phyloP scores from a whole-genome alignment of 1,284 basidiomycete species.

The Pholiota adiposa region DNA sequence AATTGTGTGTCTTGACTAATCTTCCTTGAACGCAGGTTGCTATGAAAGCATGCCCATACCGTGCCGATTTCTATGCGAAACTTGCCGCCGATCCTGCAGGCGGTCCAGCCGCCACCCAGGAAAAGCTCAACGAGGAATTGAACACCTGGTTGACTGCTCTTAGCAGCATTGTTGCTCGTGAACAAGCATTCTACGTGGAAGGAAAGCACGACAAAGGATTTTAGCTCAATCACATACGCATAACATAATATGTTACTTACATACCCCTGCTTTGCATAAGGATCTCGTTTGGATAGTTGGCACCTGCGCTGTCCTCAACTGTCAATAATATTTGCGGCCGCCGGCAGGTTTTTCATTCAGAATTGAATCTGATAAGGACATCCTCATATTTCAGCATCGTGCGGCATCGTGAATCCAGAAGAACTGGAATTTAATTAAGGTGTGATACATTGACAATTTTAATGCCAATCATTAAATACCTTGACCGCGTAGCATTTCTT shows the following conservation, averaged over 20 bases:
- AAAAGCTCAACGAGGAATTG: slow-evolving; percentile 74
- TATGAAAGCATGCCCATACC: slow-evolving; percentile 96
- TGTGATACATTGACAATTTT: not conserved
- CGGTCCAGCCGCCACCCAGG: slow-evolving; percentile 57
- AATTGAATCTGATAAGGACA: not conserved
- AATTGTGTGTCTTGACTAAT: slow-evolving; percentile 2
- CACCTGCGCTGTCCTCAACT: not conserved
- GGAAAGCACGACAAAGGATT: slow-evolving; percentile 58
- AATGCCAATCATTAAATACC: too few species aligned
- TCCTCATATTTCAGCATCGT: not conserved
- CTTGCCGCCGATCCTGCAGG: slow-evolving; percentile 75
- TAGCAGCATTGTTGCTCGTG: slow-evolving; percentile 67
- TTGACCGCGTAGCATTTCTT: too few species aligned
- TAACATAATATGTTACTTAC: not conserved
- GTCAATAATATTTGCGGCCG: not conserved
- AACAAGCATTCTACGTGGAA: slow-evolving; percentile 76
- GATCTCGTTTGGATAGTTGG: not conserved
- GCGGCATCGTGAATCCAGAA: not conserved
- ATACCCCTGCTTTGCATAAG: not conserved
- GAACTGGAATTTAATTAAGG: not conserved
- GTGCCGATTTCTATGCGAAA: slow-evolving; percentile 88
- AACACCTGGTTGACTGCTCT: slow-evolving; percentile 73
- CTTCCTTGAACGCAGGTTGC: slow-evolving; percentile 64
- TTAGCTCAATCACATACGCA: slow-evolving; percentile 27
- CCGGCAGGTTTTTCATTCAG: not conserved